Evolutionary conservation across 2,329 filamentous ascomycete species (phyloP).

Genomic region (Fusarium sp.): DNA sequence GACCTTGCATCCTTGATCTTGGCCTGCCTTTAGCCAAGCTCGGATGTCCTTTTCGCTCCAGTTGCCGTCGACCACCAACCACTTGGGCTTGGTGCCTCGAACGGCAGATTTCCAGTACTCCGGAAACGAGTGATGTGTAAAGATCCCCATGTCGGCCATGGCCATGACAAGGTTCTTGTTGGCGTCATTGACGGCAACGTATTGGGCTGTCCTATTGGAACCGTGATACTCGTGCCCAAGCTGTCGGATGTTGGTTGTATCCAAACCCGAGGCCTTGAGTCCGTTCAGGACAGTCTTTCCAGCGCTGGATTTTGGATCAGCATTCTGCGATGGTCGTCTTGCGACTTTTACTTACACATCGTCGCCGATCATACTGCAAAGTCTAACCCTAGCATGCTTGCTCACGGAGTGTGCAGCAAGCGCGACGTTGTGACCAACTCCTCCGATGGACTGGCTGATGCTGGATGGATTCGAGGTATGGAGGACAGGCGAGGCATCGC

Average conservation of each 20-base stretch:
- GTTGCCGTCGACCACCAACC: conserved; percentile 87
- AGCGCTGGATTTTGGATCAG: conserved; percentile 57
- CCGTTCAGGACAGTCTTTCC: conserved; percentile 75
- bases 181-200: conserved; percentile 85
- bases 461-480: conserved; percentile 86
- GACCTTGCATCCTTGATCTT: conserved; percentile 63
- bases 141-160: conserved; percentile 94
- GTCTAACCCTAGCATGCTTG: conserved; percentile 66
- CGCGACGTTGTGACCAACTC: conserved; percentile 92
- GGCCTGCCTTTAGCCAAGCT: conserved; percentile 70
- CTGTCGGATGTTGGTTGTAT: conserved; percentile 67
- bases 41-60: conserved; percentile 74
- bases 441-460: conserved; percentile 84
- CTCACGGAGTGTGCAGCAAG: conserved; percentile 77
- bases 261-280: conserved; percentile 69
- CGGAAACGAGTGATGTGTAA: conserved; percentile 64
- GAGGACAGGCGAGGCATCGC: conserved; percentile 56
- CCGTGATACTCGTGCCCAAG: conserved; percentile 58
- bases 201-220: conserved; percentile 80
- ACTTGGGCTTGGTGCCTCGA: conserved; percentile 66
- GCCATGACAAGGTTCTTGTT: conserved; percentile 86
- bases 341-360: conserved; percentile 64
- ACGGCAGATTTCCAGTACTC: conserved; percentile 68
- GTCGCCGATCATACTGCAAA: conserved; percentile 83
- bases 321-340: not conserved